Evolutionary conservation across 2,329 filamentous ascomycete species (phyloP).

Genomic region (Pseudocercospora musae): DNA sequence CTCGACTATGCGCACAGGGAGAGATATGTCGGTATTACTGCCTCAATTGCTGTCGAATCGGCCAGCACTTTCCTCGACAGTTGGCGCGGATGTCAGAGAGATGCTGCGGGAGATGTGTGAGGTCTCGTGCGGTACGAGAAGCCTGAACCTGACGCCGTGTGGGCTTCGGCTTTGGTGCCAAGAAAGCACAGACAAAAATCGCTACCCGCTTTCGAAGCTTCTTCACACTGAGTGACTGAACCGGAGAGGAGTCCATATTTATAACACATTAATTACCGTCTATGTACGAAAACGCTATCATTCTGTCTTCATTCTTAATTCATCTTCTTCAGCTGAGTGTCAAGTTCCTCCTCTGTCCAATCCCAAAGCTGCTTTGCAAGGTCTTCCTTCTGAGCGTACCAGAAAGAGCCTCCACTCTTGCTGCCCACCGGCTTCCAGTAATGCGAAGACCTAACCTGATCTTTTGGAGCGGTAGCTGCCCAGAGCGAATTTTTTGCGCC

Average conservation of each 20-base stretch:
- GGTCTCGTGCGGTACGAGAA: background rate
- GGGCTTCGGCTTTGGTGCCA: background rate
- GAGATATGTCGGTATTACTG: conserved; percentile 10
- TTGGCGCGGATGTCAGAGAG: conserved; percentile 7
- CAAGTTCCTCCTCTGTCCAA: conserved; percentile 35
- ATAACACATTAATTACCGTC: background rate
- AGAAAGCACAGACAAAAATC: background rate
- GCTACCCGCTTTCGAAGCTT: background rate
- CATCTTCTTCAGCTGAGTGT: conserved; percentile 21
- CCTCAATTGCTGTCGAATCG: conserved; percentile 20
- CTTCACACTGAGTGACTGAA: background rate
- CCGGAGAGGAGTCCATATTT: background rate
- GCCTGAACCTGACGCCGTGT: background rate
- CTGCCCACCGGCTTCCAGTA: conserved; percentile 29
- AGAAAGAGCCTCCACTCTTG: conserved; percentile 21
- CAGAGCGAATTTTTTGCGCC: conserved; percentile 31
- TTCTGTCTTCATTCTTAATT: background rate
- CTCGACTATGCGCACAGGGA: conserved; percentile 7
- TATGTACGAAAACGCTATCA: background rate
- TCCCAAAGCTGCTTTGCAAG: conserved; percentile 39
- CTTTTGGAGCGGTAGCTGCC: conserved; percentile 26
- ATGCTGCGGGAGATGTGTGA: conserved; percentile 4
- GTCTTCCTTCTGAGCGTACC: conserved; percentile 23
- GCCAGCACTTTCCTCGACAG: conserved; percentile 27
- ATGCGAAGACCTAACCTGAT: conserved; percentile 18